These are phyloP conservation scores for Fusarium agapanthi DNA, from an alignment of 2,329 filamentous ascomycete genomes.

Conservation along the genomic window DNA sequence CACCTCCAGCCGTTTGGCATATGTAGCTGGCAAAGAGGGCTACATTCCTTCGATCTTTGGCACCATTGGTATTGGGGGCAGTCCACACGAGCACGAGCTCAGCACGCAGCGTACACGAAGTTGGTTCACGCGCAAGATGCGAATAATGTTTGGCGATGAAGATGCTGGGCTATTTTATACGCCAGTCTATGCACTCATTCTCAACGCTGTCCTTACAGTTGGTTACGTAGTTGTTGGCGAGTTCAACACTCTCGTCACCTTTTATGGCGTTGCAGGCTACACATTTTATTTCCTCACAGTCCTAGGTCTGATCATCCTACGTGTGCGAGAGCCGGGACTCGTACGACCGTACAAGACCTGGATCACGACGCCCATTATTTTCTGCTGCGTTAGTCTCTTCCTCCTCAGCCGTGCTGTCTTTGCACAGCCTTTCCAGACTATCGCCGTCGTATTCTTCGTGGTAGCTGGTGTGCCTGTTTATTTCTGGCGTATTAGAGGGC, in stretches of 20 bases:
- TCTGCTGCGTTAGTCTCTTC: constrained; percentile 97
- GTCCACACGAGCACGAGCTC: constrained; percentile 51
- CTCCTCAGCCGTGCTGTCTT: constrained; percentile 89
- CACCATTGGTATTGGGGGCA: constrained; percentile 74
- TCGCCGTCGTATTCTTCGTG: constrained; percentile 87
- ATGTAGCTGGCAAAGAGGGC: constrained; percentile 93
- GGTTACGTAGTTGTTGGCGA: constrained; percentile 87
- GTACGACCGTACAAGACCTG: constrained; percentile 94
- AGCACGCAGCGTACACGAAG: constrained; percentile 59
- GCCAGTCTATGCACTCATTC: constrained; percentile 87
- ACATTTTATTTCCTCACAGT: constrained; percentile 98
- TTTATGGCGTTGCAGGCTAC: constrained; percentile 97
- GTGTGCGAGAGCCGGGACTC: constrained; percentile 85
- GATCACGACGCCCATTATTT: constrained; percentile 97
- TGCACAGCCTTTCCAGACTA: constrained; percentile 87
- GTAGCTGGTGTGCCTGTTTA: constrained; percentile 86
- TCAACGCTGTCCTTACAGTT: constrained; percentile 79
- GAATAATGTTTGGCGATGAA: constrained; percentile 75
- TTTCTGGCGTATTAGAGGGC: constrained; percentile 81
- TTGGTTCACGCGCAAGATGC: constrained; percentile 67
- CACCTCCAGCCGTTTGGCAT: constrained; percentile 89
- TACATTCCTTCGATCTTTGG: constrained; percentile 88
- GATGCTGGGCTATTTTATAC: constrained; percentile 88
- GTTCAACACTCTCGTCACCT: constrained; percentile 91
- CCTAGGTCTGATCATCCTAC: constrained; percentile 87